Evolutionary conservation across 1,139 yeast genomes (phyloP).

Genomic region (Citeromyces hawaiiensis): DNA sequence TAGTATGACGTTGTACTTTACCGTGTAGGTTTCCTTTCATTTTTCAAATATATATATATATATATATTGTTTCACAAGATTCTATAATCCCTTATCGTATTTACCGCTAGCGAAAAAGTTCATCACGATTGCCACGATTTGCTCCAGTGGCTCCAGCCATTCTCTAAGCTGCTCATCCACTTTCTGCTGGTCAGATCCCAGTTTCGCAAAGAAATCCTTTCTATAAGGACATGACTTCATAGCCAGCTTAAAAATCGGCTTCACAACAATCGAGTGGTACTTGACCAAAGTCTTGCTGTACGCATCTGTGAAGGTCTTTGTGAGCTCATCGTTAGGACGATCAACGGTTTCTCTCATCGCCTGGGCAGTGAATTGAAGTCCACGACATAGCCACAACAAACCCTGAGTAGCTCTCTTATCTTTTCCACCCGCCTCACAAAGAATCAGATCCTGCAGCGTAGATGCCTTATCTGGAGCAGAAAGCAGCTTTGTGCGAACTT

Average conservation of each 20-base stretch:
- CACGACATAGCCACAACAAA: constrained; percentile 75
- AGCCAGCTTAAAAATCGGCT: constrained; percentile 83
- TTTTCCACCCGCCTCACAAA: constrained; percentile 47
- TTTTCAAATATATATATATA: too few relatives aligned
- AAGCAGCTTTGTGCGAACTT: constrained; percentile 54
- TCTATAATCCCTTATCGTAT: constrained; percentile 62
- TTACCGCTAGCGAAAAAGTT: constrained; percentile 69
- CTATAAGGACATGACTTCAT: constrained; percentile 95
- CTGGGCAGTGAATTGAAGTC: constrained; percentile 77
- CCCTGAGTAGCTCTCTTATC: constrained; percentile 81
- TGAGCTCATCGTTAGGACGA: constrained; percentile 47
- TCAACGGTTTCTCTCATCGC: constrained; percentile 75
- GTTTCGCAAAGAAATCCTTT: constrained; percentile 69
- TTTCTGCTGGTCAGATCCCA: constrained; percentile 56
- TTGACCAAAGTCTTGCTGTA: constrained; percentile 69
- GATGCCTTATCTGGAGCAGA: constrained; percentile 48
- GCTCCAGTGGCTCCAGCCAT: constrained; percentile 72
- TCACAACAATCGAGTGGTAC: constrained; percentile 69
- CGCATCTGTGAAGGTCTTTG: constrained; percentile 72
- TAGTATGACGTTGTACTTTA: neutral
- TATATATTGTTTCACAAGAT: too few relatives aligned
- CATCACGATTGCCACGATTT: constrained; percentile 59
- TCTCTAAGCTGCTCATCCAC: constrained; percentile 50
- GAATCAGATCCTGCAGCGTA: constrained; percentile 67
- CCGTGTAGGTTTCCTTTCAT: too few relatives aligned